These are phyloP conservation scores for Scenedesmus sp. DNA, from an alignment of 163 green algal genomes.

Conservation along the genomic window DNA sequence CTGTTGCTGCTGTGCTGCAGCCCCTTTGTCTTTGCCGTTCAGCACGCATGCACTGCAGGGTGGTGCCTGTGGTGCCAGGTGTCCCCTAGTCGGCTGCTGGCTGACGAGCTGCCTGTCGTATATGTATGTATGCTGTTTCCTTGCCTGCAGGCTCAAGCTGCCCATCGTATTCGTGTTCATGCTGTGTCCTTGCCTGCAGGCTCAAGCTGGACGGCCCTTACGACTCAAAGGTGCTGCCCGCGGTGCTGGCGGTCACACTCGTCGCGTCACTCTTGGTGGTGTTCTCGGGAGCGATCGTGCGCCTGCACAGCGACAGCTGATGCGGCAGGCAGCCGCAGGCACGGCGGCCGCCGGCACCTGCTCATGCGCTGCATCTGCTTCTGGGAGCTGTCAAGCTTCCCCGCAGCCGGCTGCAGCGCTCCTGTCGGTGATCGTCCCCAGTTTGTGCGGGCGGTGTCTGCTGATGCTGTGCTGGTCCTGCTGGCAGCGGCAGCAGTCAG, in stretches of 20 bases:
- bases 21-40: too few species aligned
- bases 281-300: conserved; percentile 77
- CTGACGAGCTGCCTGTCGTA: too few species aligned
- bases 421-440: too few species aligned
- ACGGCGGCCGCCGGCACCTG: background rate
- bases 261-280: conserved; percentile 81
- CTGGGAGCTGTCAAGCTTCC: too few species aligned
- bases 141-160: conserved; percentile 64
- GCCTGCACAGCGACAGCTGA: conserved; percentile 56
- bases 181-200: conserved; percentile 56
- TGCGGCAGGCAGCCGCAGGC: too few species aligned
- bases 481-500: background rate
- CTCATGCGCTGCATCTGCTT: background rate
- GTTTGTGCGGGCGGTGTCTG: too few species aligned
- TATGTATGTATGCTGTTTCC: too few species aligned
- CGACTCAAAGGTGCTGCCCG: conserved; percentile 82
- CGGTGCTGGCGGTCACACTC: conserved; percentile 83
- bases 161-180: background rate
- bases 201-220: conserved; percentile 91
- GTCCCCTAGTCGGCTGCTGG: too few species aligned
- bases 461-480: too few species aligned
- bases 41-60: too few species aligned
- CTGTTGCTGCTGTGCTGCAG: too few species aligned
- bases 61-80: background rate
- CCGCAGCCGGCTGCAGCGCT: too few species aligned